Conservation (phyloP, 2,329 filamentous ascomycete species). For the Scytalidium lignicola region DNA sequence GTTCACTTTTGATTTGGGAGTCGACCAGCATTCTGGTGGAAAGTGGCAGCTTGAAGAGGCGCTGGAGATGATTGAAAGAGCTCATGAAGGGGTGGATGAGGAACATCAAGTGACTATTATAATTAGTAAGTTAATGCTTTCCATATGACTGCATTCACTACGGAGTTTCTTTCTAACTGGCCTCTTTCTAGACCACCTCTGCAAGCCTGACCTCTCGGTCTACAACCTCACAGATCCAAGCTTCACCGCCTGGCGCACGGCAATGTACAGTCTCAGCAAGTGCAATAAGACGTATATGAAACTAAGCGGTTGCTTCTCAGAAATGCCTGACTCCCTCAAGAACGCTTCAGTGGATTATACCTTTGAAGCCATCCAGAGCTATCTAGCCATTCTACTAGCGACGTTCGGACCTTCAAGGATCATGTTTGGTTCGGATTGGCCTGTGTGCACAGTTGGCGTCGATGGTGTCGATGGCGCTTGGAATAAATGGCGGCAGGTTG, state of each 20-base stretch:
- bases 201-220: constrained; percentile 74
- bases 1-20: constrained; percentile 74
- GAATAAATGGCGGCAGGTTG: constrained; percentile 68
- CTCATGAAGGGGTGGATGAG: constrained; percentile 56
- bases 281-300: constrained; percentile 76
- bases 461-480: constrained; percentile 53
- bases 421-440: constrained; percentile 95
- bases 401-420: constrained; percentile 67
- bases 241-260: constrained; percentile 64
- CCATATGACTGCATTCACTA: background rate
- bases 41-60: constrained; percentile 68
- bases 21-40: constrained; percentile 75
- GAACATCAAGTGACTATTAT: constrained; percentile 44
- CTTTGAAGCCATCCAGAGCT: constrained; percentile 60
- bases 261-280: constrained; percentile 62
- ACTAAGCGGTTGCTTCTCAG: constrained; percentile 79
- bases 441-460: constrained; percentile 70
- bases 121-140: constrained; percentile 26
- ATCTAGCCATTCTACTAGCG: constrained; percentile 66
- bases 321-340: constrained; percentile 57
- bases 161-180: background rate
- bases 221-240: constrained; percentile 41
- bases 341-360: constrained; percentile 48
- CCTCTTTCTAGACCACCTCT: constrained; percentile 66
- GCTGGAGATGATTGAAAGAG: constrained; percentile 62